Base-by-base conservation (phyloP, 306 rosid species). In the Chamaecrista fasciculata region DNA sequence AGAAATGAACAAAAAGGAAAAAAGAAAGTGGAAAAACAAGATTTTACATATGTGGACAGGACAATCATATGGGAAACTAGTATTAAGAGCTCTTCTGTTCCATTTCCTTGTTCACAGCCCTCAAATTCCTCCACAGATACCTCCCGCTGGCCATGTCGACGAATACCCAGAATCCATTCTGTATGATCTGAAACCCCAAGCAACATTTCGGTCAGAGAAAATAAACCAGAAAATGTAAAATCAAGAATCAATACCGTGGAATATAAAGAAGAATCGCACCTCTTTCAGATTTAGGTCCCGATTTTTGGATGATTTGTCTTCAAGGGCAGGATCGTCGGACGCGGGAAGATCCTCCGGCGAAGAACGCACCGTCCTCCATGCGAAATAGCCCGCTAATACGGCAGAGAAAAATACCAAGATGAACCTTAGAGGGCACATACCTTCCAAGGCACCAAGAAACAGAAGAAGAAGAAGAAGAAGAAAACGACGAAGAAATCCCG, bases 91-190 rank as follows among this genome's bases (percentile, higher is more conserved):
- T 66, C 70, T 73, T 80, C 25, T 78, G 40, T 64, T 71, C 78
- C 0, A 14, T 62, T 20, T 64, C 71, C 11, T 58, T 63, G 47
- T 73, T 77, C 63, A 53, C 70, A 39, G 72, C 70, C 78, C 49
- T 83, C 57, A 87, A 48, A 76, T 87, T 85, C 81, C 90, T 82
- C 96, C 96, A 90, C 51, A 86, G 75, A 70, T 86, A 90, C 74
- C 81, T 87, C 67, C 97, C 97, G 63, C 90, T 90, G 47, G 92
- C 90, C 97, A 86, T 87, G 73, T 90, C 95, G 29, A 87, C 76
- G 14, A 86, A 84, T 9, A 73, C 82, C 95, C 97, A 87, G 74
- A 87, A 84, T n/a, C 83, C 85, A 20, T 57, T 86, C 70, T 70
- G 67, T 46, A 80, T 67, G 81, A 59, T 80, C 94, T 82, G 85